Base-by-base conservation (phyloP, 768 basidiomycete genomes). In the Chalciporus sphaerocephalus region DNA sequence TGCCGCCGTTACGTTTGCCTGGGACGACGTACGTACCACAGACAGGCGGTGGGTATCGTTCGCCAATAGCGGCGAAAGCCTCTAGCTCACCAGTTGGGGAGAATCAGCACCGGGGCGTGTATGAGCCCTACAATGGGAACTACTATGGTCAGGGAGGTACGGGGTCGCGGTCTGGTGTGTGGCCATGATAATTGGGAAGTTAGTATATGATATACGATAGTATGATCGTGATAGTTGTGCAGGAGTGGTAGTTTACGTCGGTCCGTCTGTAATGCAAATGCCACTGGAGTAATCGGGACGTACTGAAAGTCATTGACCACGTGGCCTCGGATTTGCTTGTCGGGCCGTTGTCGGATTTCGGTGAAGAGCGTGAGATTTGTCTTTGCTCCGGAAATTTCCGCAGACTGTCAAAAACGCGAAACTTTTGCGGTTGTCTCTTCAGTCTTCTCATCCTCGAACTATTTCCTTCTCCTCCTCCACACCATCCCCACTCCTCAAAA, bases 401-500 rank as follows among this genome's bases (percentile, higher is more conserved):
- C 21, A n/a, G 25, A 23, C 57, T 40, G 57, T 67, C 69, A 69
- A 63, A 67, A 68, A 52, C 66, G 65, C 65, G 61, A 75, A 71
- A 72, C 76, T 76, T 80, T 73, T 71, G 58, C 56, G 60, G 57
- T 52, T 58, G 57, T 67, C 67, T 70, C n/a, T n/a, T n/a, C n/a
- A n/a, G n/a, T n/a, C n/a, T 25, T 32, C 69, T 67, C 64, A 66
- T 72, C 66, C 70, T 73, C 63, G 64, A 65, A 62, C 69, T 65
- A 42, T 51, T 41, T 73, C 68, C 71, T 66, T 69, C 55, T 44
- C 53, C 41, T 73, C 68, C 71, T 66, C 69, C 55, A 66, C 70
- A 74, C 76, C 70, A 79, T 75, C 69, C 66, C 62, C 66, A n/a
- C 64, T 64, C 65, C 53, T 53, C 57, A 50, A 74, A 81, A 80